Evolutionary conservation across 345 rosid species (phyloP).

Genomic region (Kandelia obovata): DNA sequence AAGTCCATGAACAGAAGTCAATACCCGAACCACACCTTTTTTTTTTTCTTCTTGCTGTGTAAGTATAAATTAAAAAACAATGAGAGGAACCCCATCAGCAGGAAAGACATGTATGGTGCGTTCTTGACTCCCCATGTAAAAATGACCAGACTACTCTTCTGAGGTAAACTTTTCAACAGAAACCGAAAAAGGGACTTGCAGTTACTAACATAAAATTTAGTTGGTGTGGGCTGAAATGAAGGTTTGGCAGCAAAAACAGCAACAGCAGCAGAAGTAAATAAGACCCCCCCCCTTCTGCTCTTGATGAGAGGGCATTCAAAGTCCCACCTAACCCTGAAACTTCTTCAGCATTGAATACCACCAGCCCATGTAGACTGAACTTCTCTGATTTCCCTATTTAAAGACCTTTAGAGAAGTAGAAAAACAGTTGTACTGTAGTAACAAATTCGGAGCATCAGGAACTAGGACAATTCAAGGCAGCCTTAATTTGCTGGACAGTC

Average conservation of each 20-base stretch:
- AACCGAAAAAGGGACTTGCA: slow-evolving; percentile 20
- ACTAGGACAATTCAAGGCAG: slow-evolving; percentile 74
- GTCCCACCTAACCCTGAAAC: slow-evolving; percentile 44
- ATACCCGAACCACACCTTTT: slow-evolving; percentile 89
- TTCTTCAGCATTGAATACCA: slow-evolving; percentile 37
- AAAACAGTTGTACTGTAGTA: slow-evolving; percentile 42
- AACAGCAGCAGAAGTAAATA: slow-evolving; percentile 33
- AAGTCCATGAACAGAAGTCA: slow-evolving; percentile 59
- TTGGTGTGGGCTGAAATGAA: slow-evolving; percentile 40
- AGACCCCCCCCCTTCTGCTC: slow-evolving; percentile 21
- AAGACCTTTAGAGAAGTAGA: slow-evolving; percentile 34
- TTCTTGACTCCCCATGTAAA: slow-evolving; percentile 78
- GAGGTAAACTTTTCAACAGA: slow-evolving; percentile 17
- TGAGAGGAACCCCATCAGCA: slow-evolving; percentile 9
- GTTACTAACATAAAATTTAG: slow-evolving; percentile 19
- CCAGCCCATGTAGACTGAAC: slow-evolving; percentile 30
- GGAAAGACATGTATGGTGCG: slow-evolving; percentile 70
- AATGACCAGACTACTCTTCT: slow-evolving; percentile 10
- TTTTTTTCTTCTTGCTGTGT: background rate
- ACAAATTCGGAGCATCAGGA: slow-evolving; percentile 39
- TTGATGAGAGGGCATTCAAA: slow-evolving; percentile 52
- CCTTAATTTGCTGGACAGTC: slow-evolving; percentile 90
- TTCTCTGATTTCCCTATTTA: slow-evolving; percentile 42
- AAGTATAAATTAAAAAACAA: background rate
- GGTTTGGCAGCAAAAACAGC: slow-evolving; percentile 36